Conservation (phyloP, 148 eudicot genomes). For the Silene latifolia region DNA sequence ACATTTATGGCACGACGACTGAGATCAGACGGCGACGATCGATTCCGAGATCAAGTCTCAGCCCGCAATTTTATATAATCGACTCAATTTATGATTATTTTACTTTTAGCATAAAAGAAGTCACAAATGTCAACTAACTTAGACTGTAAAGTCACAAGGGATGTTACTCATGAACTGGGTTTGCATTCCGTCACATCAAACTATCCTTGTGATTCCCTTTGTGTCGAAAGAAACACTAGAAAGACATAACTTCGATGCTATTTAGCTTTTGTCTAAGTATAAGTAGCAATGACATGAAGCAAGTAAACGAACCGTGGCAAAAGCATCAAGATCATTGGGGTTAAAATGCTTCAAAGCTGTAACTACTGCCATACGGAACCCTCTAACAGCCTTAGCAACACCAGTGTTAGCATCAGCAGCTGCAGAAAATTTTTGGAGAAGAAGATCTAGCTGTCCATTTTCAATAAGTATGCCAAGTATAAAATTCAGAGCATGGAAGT, state of each 20-base stretch:
- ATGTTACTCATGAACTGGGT: neutral
- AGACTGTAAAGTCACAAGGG: neutral
- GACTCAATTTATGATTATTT: neutral
- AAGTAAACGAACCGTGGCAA: constrained; percentile 73
- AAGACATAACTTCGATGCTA: neutral
- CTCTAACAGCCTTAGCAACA: constrained; percentile 77
- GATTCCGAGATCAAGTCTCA: neutral
- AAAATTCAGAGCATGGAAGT: constrained; percentile 88
- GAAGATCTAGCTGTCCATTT: constrained; percentile 87
- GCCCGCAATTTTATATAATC: neutral
- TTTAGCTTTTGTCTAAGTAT: neutral
- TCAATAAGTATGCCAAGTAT: constrained; percentile 94
- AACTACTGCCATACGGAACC: constrained; percentile 96
- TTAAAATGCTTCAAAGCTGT: constrained; percentile 85
- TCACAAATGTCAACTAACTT: neutral
- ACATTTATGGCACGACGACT: neutral
- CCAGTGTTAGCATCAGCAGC: constrained; percentile 81
- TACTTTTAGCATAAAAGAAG: neutral
- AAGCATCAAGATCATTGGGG: constrained; percentile 85
- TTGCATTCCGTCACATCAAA: neutral
- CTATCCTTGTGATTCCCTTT: too few relatives aligned
- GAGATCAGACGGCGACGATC: neutral
- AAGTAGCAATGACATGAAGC: neutral
- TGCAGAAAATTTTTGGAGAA: constrained; percentile 92
- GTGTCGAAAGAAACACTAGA: neutral